Evolutionary conservation across 306 rosid genomes (phyloP), one percentile per base, ranked within the genome.

Genomic region (Inga leiocalycina): DNA sequence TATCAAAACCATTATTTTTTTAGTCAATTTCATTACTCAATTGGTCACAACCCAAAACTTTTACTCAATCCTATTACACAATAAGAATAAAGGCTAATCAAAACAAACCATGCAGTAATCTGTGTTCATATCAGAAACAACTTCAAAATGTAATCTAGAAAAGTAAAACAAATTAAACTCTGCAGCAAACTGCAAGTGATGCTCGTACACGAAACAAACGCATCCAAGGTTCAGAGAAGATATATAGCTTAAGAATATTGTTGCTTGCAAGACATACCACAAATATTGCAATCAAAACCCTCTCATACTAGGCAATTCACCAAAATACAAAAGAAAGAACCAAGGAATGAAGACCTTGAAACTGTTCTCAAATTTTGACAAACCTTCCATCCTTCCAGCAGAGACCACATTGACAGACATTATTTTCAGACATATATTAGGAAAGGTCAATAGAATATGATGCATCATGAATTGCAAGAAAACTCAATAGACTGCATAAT

Each of bases 81-180:
- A 27, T 27, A 27, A 27, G 30, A 27, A 27, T 27, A 27, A 27
- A 27, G 30, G 30, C 30, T 27, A 27, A 27, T 27, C 30, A 27
- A 27, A 27, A 97, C 99, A n/a, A 88, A 80, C 99, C 98, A 97
- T 15, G 98, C 86, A 30, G 84, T 54, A 39, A 37, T 85, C 99
- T 97, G 90, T 65, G 79, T 17, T 46, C 75, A 73, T 80, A 54
- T 78, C 80, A 34, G 35, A 84, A 81, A 34, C 27, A 57, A 39
- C 64, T 56, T 2, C 65, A 69, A 45, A 54, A 45, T 83, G 78
- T 15, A 35, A 48, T 59, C 52, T 51, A 71, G 7, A 66, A 66
- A 69, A 68, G 52, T 30, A 68, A 51, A 49, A 69, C 56, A 77
- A 77, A 83, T 27, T 46, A 8, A 85, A 78, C 45, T 44, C 35